Evolutionary conservation across 768 basidiomycete species (phyloP), one percentile per base, ranked within the genome.

Genomic region (Nidularia sp.): DNA sequence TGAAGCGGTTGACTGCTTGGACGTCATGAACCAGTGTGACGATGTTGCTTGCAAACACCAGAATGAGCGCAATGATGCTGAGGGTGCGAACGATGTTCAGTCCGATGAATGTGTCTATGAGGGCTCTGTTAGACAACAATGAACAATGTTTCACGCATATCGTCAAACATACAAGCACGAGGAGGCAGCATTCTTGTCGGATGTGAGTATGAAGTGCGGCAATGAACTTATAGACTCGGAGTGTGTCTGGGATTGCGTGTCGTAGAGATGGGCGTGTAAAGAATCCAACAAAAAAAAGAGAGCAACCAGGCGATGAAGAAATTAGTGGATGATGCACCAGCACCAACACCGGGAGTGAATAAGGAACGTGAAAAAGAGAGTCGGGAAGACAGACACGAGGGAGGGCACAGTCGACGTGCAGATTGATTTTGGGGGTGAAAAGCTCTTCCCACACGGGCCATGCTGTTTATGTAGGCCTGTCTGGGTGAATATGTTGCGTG

Each of bases 31-130:
- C 85, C 43, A 91, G 76, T 29, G 83, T 84, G 50, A 89, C 79
- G 54, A 90, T 83, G 54, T 81, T 91, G 72, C 81, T 90, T 10
- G 89, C 73, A 55, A 96, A 87, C 43, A 93, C 89, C 45, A 95
- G 81, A 5, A 89, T 55, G 49, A 96, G 78, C 6, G 83, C 77
- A 48, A 95, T 77, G 60, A 97, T 83, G 69, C 90, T 91, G 45
- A 97, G 67, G 34, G 79, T 69, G 31, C 94, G 90, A 62, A 90
- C 78, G 62, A 64, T 76, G 62, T 96, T 95, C 62, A 96, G 85
- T 45, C 77, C 80, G 61, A 90, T 83, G 73, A 92, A 93, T 25
- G 79, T 62, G 59, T 84, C 79, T 80, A 41, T 6, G 34, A 45
- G 18, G 25, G 25, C 25, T 29, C 25, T 2, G 25, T 29, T 22